A percentile compares a stretch with the other conserved stretches of the same genome.
phyloP scores from a whole-genome alignment of 148 eudicot species.

The Fagopyrum esculentum region DNA sequence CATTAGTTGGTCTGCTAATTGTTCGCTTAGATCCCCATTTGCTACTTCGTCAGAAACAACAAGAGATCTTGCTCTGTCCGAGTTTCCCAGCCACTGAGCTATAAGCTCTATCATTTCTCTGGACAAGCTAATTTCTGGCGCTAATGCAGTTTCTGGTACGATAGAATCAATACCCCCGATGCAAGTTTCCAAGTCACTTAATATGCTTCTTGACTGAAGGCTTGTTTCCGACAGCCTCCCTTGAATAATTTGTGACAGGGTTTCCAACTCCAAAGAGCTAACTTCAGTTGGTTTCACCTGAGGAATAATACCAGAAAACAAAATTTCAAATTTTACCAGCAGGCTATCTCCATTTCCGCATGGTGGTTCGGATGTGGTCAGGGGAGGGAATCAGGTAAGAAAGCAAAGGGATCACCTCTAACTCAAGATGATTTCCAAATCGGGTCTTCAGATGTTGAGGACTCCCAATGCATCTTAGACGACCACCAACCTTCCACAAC shows the following conservation, averaged over 20 bases:
- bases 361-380: neutral
- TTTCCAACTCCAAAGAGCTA: slow-evolving; percentile 50
- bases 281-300: slow-evolving; percentile 95
- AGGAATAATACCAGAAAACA: slow-evolving; percentile 1
- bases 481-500: slow-evolving; percentile 69
- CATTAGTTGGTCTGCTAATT: slow-evolving; percentile 74
- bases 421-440: slow-evolving; percentile 96
- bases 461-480: slow-evolving; percentile 86
- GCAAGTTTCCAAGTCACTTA: slow-evolving; percentile 72
- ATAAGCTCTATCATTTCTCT: slow-evolving; percentile 53
- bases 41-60: slow-evolving; percentile 28
- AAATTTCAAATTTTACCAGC: neutral
- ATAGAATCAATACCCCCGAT: slow-evolving; percentile 49
- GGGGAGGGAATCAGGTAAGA: slow-evolving; percentile 1
- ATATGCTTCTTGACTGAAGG: slow-evolving; percentile 59
- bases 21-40: slow-evolving; percentile 48
- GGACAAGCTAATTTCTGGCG: slow-evolving; percentile 80
- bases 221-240: slow-evolving; percentile 64
- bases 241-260: slow-evolving; percentile 60
- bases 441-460: slow-evolving; percentile 96
- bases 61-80: slow-evolving; percentile 51
- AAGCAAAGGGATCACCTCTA: slow-evolving; percentile 47
- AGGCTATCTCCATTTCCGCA: neutral
- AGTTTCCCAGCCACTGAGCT: slow-evolving; percentile 86
- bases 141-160: slow-evolving; percentile 41